Evolutionary conservation across 352 stramenopile genomes (phyloP).

Genomic region (Globisporangium nagaii): DNA sequence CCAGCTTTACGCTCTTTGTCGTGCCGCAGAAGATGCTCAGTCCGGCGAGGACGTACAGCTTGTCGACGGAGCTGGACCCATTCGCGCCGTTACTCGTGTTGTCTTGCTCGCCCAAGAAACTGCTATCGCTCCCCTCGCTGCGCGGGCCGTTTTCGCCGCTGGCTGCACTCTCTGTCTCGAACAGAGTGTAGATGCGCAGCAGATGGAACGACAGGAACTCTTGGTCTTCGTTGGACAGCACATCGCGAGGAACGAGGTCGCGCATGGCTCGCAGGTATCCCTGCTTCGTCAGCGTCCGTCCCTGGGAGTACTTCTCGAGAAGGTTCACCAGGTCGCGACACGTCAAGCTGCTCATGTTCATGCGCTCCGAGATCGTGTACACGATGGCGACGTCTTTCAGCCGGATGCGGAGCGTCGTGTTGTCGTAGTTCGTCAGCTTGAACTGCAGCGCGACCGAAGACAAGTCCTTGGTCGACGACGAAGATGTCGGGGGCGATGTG

Average conservation of each 20-base stretch:
- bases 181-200: slow-evolving; percentile 76
- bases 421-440: slow-evolving; percentile 85
- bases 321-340: slow-evolving; percentile 60
- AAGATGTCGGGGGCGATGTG: slow-evolving; percentile 38
- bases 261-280: slow-evolving; percentile 78
- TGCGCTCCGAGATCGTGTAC: slow-evolving; percentile 82
- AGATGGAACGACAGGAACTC: slow-evolving; percentile 86
- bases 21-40: slow-evolving; percentile 93
- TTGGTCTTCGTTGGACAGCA: slow-evolving; percentile 79
- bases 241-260: slow-evolving; percentile 60
- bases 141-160: slow-evolving; percentile 26
- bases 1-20: slow-evolving; percentile 94
- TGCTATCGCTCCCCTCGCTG: slow-evolving; percentile 14
- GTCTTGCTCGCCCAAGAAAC: slow-evolving; percentile 19
- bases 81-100: slow-evolving; percentile 12
- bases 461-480: slow-evolving; percentile 42
- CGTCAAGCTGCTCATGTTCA: slow-evolving; percentile 71
- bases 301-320: slow-evolving; percentile 64
- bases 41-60: slow-evolving; percentile 65
- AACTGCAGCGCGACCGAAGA: slow-evolving; percentile 79
- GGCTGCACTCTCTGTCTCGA: slow-evolving; percentile 65
- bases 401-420: slow-evolving; percentile 70
- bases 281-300: slow-evolving; percentile 62
- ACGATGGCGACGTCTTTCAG: slow-evolving; percentile 84
- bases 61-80: slow-evolving; percentile 62